Base-by-base conservation (phyloP, 805 yeast species). In the Starmera pachycereana region DNA sequence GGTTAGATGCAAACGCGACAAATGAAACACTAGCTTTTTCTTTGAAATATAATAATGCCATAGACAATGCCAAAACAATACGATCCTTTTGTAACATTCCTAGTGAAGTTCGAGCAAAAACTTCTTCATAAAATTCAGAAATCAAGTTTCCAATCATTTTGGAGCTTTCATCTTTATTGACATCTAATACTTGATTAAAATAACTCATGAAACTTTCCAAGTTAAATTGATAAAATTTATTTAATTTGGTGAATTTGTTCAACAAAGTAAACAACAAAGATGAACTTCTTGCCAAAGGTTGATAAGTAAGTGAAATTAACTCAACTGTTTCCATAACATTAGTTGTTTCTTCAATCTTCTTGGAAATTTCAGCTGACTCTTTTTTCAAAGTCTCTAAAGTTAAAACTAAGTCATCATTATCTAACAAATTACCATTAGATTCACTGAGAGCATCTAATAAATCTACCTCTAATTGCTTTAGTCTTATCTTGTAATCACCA, bases 331-430 rank as follows among this genome's bases (percentile, higher is more conserved):
- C 56, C 66, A 86, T 72, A 4, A 86, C 73, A 7, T 52, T 51
- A 3, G 64, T 63, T 0, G 89, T 74, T 40, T 78, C 79, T 2
- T 45, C 48, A 42, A 83, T 66, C 52, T 80, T 78, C 2, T 41
- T 40, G 31, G 72, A 71, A 12, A 86, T 69, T 13, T 69, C 68
- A 0, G 45, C 48, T 0, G 94, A 65, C 47, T 88, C 88, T 1
- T 53, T 44, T 52, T 90, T 89, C 38, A 90, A 59, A 1, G 51
- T 55, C 48, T 83, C 92, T 37, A 89, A 62, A 2, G 81, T 74
- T 6, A 65, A 59, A 13, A 84, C 54, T 3, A 88, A 58, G 0
- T 61, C 66, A 39, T 77, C 78, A 54, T 82, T 77, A 6, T 87
- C 95, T 29, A 89, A 62, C 18, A 89, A 69, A 39, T 71, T 74